Percentiles rank a stretch among this genome's conserved stretches.
Conservation (phyloP, 2,329 filamentous ascomycete genomes). For the Cladophialophora bantiana region DNA sequence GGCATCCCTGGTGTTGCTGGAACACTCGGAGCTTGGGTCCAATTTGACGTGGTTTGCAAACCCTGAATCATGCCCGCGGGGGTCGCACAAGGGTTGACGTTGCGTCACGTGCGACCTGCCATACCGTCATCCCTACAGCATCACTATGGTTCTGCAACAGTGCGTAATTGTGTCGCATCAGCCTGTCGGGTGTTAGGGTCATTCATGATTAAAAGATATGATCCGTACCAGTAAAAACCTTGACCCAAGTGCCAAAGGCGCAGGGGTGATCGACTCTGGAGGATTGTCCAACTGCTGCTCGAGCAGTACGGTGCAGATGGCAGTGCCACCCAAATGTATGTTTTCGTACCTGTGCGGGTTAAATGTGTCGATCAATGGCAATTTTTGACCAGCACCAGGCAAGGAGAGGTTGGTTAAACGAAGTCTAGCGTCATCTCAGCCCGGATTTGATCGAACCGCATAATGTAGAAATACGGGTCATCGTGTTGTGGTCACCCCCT, state of each 20-base stretch:
- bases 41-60: conserved; percentile 24
- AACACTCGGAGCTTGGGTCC: conserved; percentile 4
- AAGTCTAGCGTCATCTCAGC: not conserved
- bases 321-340: not conserved
- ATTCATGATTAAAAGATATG: not conserved
- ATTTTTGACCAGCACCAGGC: not conserved
- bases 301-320: not conserved
- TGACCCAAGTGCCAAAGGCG: not conserved
- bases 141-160: not conserved
- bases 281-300: not conserved
- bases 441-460: not conserved
- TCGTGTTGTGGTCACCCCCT: not conserved
- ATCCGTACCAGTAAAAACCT: not conserved
- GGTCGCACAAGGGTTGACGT: conserved; percentile 31
- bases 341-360: not conserved
- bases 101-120: conserved; percentile 26
- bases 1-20: not conserved
- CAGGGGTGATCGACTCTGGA: not conserved
- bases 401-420: not conserved
- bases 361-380: not conserved
- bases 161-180: conserved; percentile 1
- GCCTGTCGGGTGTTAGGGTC: not conserved
- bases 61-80: conserved; percentile 27
- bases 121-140: conserved; percentile 2
- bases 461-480: not conserved